Base-by-base conservation (phyloP, 2,329 filamentous ascomycete species). In the Trichoderma endophyticum region DNA sequence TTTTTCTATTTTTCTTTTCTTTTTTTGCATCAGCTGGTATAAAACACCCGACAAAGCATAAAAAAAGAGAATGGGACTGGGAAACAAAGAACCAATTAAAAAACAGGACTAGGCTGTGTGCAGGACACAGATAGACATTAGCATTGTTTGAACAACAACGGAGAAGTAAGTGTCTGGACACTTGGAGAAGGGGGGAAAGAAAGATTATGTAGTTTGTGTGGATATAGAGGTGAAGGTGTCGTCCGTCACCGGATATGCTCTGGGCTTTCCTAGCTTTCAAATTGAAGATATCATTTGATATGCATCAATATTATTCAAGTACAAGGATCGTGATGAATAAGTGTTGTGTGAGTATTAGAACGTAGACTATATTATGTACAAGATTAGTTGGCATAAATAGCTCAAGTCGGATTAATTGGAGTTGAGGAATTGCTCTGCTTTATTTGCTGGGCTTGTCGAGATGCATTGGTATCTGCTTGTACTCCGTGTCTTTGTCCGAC, bases 191-290 rank as follows among this genome's bases (percentile, higher is more conserved):
- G 66, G 43, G 26, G 57, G 34, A 39, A 54, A 28, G 57, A 62
- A 34, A 26, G 67, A 69, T 75, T 75, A 34, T 26, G 57, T 60
- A 60, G 66, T 77, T 76, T 77, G 79, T 77, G 79, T 80, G 80
- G 78, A 78, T 78, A 81, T 83, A 84, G 82, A 84, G 75, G 77
- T 74, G 79, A 77, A 75, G 75, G 78, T 78, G 78, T 80, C 79
- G 78, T 83, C 81, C 79, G 81, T 80, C 81, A 78, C 82, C 80
- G 82, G 82, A 83, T 83, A 76, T 73, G 39, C 39, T 63, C 60
- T 65, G 64, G 71, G 67, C 59, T 70, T 36, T 70, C 67, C 67
- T 70, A 70, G 67, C 57, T 51, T 70, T 70, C 39, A 34, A 62
- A 54, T 70, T 70, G 67, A 67, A 24, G 64, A 59, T 62, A 61